Evolutionary conservation across 2,329 filamentous ascomycete species (phyloP).

Genomic region (Penicillium sp.): DNA sequence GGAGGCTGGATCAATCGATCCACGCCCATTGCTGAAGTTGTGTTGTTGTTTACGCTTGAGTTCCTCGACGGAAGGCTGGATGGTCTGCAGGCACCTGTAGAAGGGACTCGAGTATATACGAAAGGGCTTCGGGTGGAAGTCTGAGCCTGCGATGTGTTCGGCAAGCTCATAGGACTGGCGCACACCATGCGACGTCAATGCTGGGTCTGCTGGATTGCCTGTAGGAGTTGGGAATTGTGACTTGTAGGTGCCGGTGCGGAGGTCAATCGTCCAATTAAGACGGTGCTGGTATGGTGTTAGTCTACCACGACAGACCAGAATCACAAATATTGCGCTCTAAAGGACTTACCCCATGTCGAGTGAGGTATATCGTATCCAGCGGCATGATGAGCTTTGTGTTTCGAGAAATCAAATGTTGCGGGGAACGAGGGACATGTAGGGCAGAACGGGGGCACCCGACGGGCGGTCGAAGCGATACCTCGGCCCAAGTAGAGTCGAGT

Average conservation of each 20-base stretch:
- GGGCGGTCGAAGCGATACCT: slow-evolving; percentile 16
- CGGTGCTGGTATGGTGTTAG: slow-evolving; percentile 64
- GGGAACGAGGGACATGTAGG: slow-evolving; percentile 20
- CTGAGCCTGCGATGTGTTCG: slow-evolving; percentile 29
- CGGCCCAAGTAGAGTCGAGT: slow-evolving; percentile 6
- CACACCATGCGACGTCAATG: slow-evolving; percentile 82
- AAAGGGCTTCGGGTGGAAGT: slow-evolving; percentile 42
- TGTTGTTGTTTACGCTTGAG: slow-evolving; percentile 26
- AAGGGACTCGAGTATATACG: slow-evolving; percentile 78
- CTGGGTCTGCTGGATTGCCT: slow-evolving; percentile 81
- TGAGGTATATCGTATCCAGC: slow-evolving; percentile 70
- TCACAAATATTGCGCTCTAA: neutral
- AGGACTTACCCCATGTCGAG: slow-evolving; percentile 69
- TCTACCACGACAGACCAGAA: no score
- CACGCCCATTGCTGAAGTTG: slow-evolving; percentile 14
- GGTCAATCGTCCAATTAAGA: slow-evolving; percentile 83
- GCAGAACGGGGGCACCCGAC: slow-evolving; percentile 13
- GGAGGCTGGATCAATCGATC: slow-evolving; percentile 36
- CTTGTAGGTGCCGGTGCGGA: slow-evolving; percentile 73
- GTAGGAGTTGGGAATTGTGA: slow-evolving; percentile 75
- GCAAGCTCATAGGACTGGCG: slow-evolving; percentile 78
- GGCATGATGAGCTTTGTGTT: slow-evolving; percentile 50
- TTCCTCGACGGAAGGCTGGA: slow-evolving; percentile 60
- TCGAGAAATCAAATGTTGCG: slow-evolving; percentile 11
- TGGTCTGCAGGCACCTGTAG: slow-evolving; percentile 83